Percentiles rank a stretch among this genome's conserved stretches.
These are phyloP conservation scores for Sordariomycetes sp. DNA, from an alignment of 2,329 filamentous ascomycete genomes.

Conservation along the genomic window DNA sequence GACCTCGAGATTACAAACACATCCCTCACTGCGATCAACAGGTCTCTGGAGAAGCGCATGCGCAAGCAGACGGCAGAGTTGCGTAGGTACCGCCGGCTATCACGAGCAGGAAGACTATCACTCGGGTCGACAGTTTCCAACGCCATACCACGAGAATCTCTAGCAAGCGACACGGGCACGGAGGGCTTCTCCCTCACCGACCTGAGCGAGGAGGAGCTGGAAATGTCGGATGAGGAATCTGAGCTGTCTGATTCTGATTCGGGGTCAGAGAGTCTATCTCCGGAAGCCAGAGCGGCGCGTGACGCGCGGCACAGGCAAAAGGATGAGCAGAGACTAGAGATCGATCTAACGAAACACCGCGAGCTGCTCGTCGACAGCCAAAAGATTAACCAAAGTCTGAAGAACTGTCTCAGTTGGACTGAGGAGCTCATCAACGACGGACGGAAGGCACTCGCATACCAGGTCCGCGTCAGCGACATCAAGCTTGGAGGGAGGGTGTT, in stretches of 20 bases:
- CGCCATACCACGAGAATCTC: slow-evolving; percentile 30
- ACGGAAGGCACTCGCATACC: slow-evolving; percentile 75
- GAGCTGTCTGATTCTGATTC: slow-evolving; percentile 24
- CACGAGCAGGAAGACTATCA: slow-evolving; percentile 66
- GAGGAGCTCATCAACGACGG: slow-evolving; percentile 86
- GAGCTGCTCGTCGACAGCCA: slow-evolving; percentile 83
- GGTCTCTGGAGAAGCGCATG: slow-evolving; percentile 81
- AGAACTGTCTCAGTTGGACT: slow-evolving; percentile 78
- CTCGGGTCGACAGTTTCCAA: slow-evolving; percentile 37
- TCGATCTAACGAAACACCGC: slow-evolving; percentile 81
- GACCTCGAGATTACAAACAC: slow-evolving; percentile 96
- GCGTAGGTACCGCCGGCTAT: slow-evolving; percentile 75
- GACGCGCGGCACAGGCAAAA: slow-evolving; percentile 49
- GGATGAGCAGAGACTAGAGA: slow-evolving; percentile 73
- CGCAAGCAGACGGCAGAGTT: slow-evolving; percentile 85
- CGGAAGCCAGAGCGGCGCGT: slow-evolving; percentile 24
- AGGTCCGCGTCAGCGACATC: slow-evolving; percentile 68
- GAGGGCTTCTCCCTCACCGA: slow-evolving; percentile 37
- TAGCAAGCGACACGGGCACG: slow-evolving; percentile 29
- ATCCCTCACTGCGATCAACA: slow-evolving; percentile 88
- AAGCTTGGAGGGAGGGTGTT: slow-evolving; percentile 74
- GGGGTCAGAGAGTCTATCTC: slow-evolving; percentile 22
- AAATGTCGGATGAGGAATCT: slow-evolving; percentile 35
- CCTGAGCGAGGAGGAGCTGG: slow-evolving; percentile 34
- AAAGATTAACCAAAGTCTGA: slow-evolving; percentile 90